Percentiles rank a stretch among this genome's conserved stretches.
Conservation (phyloP, 148 eudicot species). For the Selenicereus undatus region DNA sequence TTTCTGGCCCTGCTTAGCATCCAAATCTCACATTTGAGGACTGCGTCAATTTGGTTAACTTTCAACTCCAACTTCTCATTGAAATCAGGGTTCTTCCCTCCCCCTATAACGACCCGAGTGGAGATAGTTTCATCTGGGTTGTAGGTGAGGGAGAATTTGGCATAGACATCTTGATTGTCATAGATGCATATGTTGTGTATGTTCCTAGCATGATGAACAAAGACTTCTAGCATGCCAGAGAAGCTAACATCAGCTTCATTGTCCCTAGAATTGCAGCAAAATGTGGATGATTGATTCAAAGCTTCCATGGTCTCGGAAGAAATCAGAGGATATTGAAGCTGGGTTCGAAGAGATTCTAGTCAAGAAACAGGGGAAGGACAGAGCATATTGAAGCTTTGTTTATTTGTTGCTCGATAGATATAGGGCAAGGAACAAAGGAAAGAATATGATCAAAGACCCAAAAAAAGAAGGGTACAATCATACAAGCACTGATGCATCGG, state of each 20-base stretch:
- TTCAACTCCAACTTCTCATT: constrained; percentile 47
- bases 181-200: constrained; percentile 87
- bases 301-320: constrained; percentile 32
- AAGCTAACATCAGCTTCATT: constrained; percentile 33
- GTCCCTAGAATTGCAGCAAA: constrained; percentile 34
- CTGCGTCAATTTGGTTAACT: constrained; percentile 44
- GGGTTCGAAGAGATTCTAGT: neutral
- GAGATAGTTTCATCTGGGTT: constrained; percentile 65
- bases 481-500: too few relatives aligned
- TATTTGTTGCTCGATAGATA: neutral
- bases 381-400: neutral
- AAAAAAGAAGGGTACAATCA: neutral
- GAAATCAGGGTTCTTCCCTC: constrained; percentile 80
- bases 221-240: constrained; percentile 55
- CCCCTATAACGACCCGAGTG: constrained; percentile 51
- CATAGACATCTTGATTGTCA: constrained; percentile 78
- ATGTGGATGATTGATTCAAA: constrained; percentile 37
- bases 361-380: neutral
- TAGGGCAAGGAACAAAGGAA: neutral
- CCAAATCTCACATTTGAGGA: constrained; percentile 84
- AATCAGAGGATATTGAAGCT: neutral
- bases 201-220: constrained; percentile 74
- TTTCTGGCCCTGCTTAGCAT: constrained; percentile 63
- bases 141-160: constrained; percentile 80
- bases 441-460: neutral